These are phyloP conservation scores for Colletotrichum camelliae DNA, from an alignment of 2,329 filamentous ascomycete genomes.

Conservation along the genomic window DNA sequence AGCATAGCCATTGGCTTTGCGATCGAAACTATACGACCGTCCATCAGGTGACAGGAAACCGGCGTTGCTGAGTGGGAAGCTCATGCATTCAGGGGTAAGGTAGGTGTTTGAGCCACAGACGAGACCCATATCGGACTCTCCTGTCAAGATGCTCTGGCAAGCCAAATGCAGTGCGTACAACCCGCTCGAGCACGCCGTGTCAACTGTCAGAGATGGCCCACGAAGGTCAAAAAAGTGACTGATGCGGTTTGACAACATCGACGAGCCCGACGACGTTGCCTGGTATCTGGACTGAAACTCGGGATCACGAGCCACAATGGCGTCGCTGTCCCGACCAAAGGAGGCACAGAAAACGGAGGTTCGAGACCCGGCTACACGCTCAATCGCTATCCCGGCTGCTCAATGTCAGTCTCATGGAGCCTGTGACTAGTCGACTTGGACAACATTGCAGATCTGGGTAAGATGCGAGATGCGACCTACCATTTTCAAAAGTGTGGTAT, in stretches of 20 bases:
- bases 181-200: conserved; percentile 64
- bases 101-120: conserved; percentile 58
- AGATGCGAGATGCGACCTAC: conserved; percentile 30
- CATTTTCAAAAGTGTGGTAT: conserved; percentile 56
- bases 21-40: conserved; percentile 59
- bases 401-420: background rate
- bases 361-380: conserved; percentile 46
- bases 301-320: conserved; percentile 32
- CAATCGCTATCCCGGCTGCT: conserved; percentile 47
- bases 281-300: conserved; percentile 39
- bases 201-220: conserved; percentile 61
- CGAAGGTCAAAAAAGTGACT: conserved; percentile 60
- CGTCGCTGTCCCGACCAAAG: conserved; percentile 47
- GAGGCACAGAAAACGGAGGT: conserved; percentile 55
- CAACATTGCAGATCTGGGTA: background rate
- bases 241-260: conserved; percentile 60
- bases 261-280: conserved; percentile 26
- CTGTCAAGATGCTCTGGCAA: conserved; percentile 50
- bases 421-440: background rate
- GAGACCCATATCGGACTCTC: conserved; percentile 44
- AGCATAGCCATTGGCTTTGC: conserved; percentile 65
- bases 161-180: conserved; percentile 60
- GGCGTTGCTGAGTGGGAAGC: conserved; percentile 55
- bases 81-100: conserved; percentile 58
- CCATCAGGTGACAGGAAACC: conserved; percentile 58